Evolutionary conservation across 2,329 filamentous ascomycete genomes (phyloP).

Genomic region (Colletotrichum falcatum): DNA sequence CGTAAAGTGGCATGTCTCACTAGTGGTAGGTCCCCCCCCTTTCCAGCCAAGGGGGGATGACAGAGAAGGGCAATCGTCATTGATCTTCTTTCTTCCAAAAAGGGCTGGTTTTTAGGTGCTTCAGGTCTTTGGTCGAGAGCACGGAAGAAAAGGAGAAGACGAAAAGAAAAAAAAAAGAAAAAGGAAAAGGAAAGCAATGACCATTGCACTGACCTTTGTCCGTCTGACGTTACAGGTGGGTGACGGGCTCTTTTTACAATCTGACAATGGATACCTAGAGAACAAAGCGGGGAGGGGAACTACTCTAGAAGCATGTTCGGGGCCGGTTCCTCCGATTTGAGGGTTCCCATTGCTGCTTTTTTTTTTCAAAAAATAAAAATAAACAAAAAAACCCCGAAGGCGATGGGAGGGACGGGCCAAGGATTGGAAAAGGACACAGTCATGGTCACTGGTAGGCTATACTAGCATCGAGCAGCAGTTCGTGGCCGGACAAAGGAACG

Average conservation of each 20-base stretch:
- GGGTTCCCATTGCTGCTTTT: background rate
- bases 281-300: constrained; percentile 23
- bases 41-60: no score
- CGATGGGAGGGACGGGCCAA: no score
- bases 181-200: background rate
- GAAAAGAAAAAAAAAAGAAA: no score
- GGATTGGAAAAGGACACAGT: background rate
- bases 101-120: background rate
- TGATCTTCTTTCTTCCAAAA: background rate
- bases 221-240: constrained; percentile 38
- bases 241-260: background rate
- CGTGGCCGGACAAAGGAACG: background rate
- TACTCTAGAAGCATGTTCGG: background rate
- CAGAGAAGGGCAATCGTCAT: background rate
- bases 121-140: background rate
- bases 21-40: background rate
- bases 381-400: background rate
- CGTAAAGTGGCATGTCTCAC: constrained; percentile 28
- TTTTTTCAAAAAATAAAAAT: no score
- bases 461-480: background rate
- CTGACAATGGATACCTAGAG: background rate
- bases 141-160: background rate
- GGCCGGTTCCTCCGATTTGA: background rate
- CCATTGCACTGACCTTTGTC: constrained; percentile 33
- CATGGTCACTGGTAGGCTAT: background rate